Conservation (phyloP, 345 rosid genomes). For the Brassica cretica region DNA sequence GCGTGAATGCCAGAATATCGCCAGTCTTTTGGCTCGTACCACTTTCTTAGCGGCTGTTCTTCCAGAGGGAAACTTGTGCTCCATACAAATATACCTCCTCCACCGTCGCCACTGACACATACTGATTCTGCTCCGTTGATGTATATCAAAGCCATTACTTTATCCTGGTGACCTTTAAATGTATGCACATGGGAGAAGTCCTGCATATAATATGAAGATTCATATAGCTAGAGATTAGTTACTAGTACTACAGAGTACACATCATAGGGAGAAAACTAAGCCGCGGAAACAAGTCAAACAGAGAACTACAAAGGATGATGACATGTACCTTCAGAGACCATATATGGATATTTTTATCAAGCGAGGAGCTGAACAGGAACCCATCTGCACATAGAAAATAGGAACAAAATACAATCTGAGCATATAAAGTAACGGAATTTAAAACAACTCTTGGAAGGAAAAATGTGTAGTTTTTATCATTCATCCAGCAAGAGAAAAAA, state of each 20-base stretch:
- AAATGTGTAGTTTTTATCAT: background rate
- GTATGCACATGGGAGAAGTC: constrained; percentile 82
- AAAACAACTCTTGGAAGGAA: background rate
- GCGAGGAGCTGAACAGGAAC: constrained; percentile 79
- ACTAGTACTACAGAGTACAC: background rate
- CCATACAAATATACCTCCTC: constrained; percentile 91
- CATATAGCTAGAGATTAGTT: background rate
- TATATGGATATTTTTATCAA: constrained; percentile 70
- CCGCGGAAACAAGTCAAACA: constrained; percentile 16
- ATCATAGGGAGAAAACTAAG: constrained; percentile 7
- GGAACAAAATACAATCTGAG: constrained; percentile 24
- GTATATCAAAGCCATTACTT: constrained; percentile 72
- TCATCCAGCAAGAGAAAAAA: background rate
- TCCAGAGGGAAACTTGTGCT: constrained; percentile 50
- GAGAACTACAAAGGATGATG: constrained; percentile 6
- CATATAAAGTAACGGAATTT: background rate
- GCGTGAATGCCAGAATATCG: constrained; percentile 89
- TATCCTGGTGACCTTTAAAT: constrained; percentile 81
- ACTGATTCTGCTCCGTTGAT: constrained; percentile 62
- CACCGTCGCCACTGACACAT: constrained; percentile 82
- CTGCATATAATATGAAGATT: constrained; percentile 43
- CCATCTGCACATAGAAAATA: constrained; percentile 57
- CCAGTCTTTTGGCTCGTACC: constrained; percentile 95
- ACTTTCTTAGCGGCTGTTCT: constrained; percentile 69
- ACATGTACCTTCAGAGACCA: constrained; percentile 85